phyloP scores from a whole-genome alignment of 352 stramenopile genomes.

The Phytophthora sojae region DNA sequence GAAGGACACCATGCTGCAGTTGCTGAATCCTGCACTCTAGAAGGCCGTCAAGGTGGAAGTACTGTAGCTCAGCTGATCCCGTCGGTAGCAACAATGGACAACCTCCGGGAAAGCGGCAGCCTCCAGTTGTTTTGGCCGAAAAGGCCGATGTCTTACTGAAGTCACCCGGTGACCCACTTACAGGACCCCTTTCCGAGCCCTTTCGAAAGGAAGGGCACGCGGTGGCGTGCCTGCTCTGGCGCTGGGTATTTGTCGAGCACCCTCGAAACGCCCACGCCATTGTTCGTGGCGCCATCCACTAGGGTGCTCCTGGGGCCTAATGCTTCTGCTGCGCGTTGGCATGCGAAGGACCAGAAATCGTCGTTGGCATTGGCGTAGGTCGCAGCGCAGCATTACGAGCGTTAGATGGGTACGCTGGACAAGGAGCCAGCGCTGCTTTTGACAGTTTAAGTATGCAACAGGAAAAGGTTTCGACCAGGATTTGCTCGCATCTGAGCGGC shows the following conservation, averaged over 20 bases:
- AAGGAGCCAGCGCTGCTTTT: conserved; percentile 4
- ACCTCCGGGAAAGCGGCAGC: conserved; percentile 21
- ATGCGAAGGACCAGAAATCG: neutral
- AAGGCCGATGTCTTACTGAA: neutral
- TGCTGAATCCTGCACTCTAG: too few species aligned
- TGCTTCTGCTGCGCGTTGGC: neutral
- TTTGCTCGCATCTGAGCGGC: conserved; percentile 5
- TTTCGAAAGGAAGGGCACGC: conserved; percentile 1
- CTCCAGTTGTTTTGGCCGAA: conserved; percentile 34
- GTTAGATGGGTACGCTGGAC: conserved; percentile 3
- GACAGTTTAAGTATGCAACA: neutral
- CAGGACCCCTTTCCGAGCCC: too few species aligned
- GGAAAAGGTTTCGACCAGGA: neutral
- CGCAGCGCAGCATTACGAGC: neutral
- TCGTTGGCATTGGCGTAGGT: neutral
- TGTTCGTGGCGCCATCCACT: neutral
- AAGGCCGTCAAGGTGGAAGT: neutral
- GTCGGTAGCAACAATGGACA: conserved; percentile 18
- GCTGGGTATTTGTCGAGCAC: conserved; percentile 7
- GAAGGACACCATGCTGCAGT: too few species aligned
- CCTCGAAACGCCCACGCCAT: neutral
- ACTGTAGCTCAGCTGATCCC: conserved; percentile 14
- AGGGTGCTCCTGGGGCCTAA: neutral
- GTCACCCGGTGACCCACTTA: too few species aligned
- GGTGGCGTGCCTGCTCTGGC: conserved; percentile 9